Evolutionary conservation across 2,329 filamentous ascomycete genomes (phyloP).

Genomic region (Trematosphaeria pertusa): DNA sequence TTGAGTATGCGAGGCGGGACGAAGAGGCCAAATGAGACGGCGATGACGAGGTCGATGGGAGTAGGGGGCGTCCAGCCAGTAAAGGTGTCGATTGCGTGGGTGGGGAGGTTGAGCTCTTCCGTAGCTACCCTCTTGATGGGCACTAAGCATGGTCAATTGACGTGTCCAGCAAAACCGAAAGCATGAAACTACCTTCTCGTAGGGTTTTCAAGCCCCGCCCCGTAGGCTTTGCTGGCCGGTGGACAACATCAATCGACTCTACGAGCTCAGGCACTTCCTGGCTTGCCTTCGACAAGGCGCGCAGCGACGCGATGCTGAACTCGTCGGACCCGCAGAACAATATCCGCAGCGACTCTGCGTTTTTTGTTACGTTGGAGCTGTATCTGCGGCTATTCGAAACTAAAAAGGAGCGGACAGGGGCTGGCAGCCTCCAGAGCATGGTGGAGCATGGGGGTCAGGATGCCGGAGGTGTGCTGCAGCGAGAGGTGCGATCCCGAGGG

Average conservation of each 20-base stretch:
- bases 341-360: constrained; percentile 71
- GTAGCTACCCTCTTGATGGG: constrained; percentile 73
- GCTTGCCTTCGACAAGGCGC: constrained; percentile 70
- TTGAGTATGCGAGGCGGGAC: constrained; percentile 79
- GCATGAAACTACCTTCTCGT: constrained; percentile 63
- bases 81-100: constrained; percentile 84
- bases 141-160: constrained; percentile 57
- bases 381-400: constrained; percentile 12
- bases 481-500: background rate
- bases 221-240: constrained; percentile 76
- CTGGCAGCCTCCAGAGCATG: constrained; percentile 31
- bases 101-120: constrained; percentile 65
- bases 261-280: constrained; percentile 36
- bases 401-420: constrained; percentile 28
- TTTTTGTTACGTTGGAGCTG: constrained; percentile 17
- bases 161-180: background rate
- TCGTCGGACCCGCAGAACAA: constrained; percentile 94
- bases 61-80: constrained; percentile 69
- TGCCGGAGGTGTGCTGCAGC: background rate
- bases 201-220: constrained; percentile 76
- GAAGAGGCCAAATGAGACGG: constrained; percentile 93
- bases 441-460: constrained; percentile 15
- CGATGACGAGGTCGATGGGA: constrained; percentile 76
- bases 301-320: constrained; percentile 82
- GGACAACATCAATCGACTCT: constrained; percentile 83